These are phyloP conservation scores for Begonia fuchsioides DNA, from an alignment of 306 rosid genomes.

Conservation along the genomic window DNA sequence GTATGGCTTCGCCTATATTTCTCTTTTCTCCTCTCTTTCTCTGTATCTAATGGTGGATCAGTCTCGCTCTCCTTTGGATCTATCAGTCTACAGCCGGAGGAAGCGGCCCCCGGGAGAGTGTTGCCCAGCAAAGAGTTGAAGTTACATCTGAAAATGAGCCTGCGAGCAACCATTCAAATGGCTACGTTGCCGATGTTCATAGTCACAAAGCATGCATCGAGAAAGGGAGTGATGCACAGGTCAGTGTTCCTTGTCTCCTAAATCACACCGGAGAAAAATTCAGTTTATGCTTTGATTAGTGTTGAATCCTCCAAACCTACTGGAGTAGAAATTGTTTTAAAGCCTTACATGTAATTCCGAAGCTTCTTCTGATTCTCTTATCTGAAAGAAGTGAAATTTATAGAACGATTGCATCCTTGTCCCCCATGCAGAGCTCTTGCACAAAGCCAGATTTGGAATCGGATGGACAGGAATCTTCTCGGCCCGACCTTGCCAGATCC, in stretches of 20 bases:
- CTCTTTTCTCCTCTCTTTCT: background rate
- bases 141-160: slow-evolving; percentile 68
- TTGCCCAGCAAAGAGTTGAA: slow-evolving; percentile 44
- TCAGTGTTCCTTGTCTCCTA: slow-evolving; percentile 19
- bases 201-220: slow-evolving; percentile 49
- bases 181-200: slow-evolving; percentile 33
- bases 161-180: slow-evolving; percentile 59
- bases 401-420: slow-evolving; percentile 9
- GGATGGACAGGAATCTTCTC: slow-evolving; percentile 42
- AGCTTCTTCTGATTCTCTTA: too few species aligned
- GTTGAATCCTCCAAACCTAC: too few species aligned
- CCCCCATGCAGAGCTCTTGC: slow-evolving; percentile 78
- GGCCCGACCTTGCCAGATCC: slow-evolving; percentile 19
- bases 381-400: background rate
- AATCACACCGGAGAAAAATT: background rate
- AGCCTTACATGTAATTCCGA: too few species aligned
- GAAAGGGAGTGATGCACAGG: slow-evolving; percentile 92
- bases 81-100: slow-evolving; percentile 31
- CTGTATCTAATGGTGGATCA: too few species aligned
- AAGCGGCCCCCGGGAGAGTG: slow-evolving; percentile 43
- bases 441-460: slow-evolving; percentile 88
- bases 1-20: slow-evolving; percentile 34
- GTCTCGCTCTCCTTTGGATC: slow-evolving; percentile 12
- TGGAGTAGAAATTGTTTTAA: too few species aligned
- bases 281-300: too few species aligned